Percentiles rank a stretch among this genome's conserved stretches.
phyloP scores from a whole-genome alignment of 495 filamentous ascomycete genomes.

The Daldinia concentrica region DNA sequence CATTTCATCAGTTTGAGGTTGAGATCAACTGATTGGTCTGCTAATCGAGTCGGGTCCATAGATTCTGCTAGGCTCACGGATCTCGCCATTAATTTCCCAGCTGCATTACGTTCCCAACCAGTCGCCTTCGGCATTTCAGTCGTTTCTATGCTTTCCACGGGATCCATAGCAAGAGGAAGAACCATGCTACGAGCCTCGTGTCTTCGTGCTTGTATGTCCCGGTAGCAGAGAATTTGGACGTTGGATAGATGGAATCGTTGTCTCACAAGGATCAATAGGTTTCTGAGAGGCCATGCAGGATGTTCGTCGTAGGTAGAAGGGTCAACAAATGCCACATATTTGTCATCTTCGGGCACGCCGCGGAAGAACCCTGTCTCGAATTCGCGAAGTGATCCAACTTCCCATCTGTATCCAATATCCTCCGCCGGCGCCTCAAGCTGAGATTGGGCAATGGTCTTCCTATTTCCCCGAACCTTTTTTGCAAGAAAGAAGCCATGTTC shows the following conservation, averaged over 20 bases:
- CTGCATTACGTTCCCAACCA: constrained; percentile 89
- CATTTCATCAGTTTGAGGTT: constrained; percentile 99
- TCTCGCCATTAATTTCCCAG: constrained; percentile 77
- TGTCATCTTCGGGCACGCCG: constrained; percentile 70
- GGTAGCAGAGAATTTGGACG: constrained; percentile 89
- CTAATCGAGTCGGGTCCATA: constrained; percentile 86
- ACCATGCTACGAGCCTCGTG: constrained; percentile 84
- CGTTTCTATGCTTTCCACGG: constrained; percentile 50
- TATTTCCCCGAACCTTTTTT: constrained; percentile 65
- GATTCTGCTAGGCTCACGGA: constrained; percentile 85
- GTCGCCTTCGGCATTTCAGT: constrained; percentile 81
- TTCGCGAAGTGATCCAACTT: constrained; percentile 73
- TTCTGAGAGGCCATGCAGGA: constrained; percentile 92
- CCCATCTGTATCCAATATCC: constrained; percentile 72
- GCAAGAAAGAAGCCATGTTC: constrained; percentile 96
- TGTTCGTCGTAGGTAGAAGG: constrained; percentile 87
- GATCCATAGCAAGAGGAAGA: constrained; percentile 69
- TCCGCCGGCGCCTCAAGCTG: constrained; percentile 47
- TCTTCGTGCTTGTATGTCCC: constrained; percentile 78
- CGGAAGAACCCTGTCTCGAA: constrained; percentile 92
- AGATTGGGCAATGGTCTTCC: constrained; percentile 13
- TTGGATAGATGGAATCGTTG: constrained; percentile 79
- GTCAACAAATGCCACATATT: constrained; percentile 87
- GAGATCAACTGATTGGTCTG: constrained; percentile 95
- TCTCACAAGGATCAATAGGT: constrained; percentile 85